Percentiles rank a stretch among this genome's conserved stretches.
Evolutionary conservation across 495 filamentous ascomycete species (phyloP).

Genomic region (Tuber magnatum): DNA sequence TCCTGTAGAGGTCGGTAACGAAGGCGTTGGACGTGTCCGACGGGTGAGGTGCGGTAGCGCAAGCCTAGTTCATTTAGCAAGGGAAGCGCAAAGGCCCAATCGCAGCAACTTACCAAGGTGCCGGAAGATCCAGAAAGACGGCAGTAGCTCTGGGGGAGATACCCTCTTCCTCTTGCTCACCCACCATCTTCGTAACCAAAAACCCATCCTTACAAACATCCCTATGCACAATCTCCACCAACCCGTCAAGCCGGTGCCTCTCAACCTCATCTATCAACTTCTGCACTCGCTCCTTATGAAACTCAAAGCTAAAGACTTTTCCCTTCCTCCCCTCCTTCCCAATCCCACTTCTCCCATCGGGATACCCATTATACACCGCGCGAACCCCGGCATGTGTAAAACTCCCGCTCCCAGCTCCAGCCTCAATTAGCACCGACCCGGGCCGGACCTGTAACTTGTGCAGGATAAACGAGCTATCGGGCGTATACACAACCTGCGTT

Average conservation of each 20-base stretch:
- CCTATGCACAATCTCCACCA: constrained; percentile 78
- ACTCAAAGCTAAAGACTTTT: constrained; percentile 89
- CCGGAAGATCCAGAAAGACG: constrained; percentile 87
- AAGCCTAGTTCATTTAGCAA: constrained; percentile 45
- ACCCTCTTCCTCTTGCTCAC: constrained; percentile 40
- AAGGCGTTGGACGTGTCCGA: constrained; percentile 41
- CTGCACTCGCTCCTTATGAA: constrained; percentile 67
- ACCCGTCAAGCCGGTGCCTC: constrained; percentile 61
- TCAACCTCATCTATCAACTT: constrained; percentile 66
- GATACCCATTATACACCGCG: constrained; percentile 80
- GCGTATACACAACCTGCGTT: constrained; percentile 96
- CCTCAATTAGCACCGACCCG: constrained; percentile 77
- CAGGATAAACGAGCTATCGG: constrained; percentile 93
- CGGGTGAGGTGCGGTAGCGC: constrained; percentile 79
- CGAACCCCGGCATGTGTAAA: constrained; percentile 88
- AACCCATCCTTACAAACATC: constrained; percentile 91
- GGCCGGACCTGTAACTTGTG: constrained; percentile 76
- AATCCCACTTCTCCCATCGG: constrained; percentile 38
- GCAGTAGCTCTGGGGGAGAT: constrained; percentile 62
- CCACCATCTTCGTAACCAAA: constrained; percentile 43
- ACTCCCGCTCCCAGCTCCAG: constrained; percentile 86
- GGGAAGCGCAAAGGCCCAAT: neutral
- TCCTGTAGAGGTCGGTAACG: constrained; percentile 17
- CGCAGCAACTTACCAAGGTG: constrained; percentile 56
- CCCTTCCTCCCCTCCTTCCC: constrained; percentile 48